Evolutionary conservation across 2,329 filamentous ascomycete genomes (phyloP).

Genomic region (Hypoxylon sp.): DNA sequence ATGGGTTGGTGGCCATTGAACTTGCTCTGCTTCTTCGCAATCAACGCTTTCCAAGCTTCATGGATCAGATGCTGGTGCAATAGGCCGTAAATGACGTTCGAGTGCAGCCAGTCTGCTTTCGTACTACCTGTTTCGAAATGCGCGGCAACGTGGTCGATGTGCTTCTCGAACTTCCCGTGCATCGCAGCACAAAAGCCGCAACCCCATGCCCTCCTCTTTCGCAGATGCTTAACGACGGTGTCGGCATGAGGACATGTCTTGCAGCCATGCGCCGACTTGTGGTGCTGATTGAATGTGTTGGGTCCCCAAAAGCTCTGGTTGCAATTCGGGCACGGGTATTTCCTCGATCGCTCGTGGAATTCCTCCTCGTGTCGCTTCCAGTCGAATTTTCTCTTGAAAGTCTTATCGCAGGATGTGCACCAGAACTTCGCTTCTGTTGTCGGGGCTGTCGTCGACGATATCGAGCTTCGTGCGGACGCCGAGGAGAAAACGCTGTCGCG

Average conservation of each 20-base stretch:
- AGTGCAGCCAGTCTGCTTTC: constrained; percentile 76
- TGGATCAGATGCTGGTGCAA: constrained; percentile 75
- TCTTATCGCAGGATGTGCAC: constrained; percentile 69
- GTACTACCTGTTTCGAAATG: constrained; percentile 75
- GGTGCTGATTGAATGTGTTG: constrained; percentile 77
- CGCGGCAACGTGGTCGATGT: constrained; percentile 76
- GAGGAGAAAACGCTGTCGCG: constrained; percentile 53
- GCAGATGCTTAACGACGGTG: constrained; percentile 72
- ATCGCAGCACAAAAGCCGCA: constrained; percentile 77
- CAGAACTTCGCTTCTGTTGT: constrained; percentile 51
- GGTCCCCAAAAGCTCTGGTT: constrained; percentile 77
- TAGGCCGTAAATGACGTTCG: constrained; percentile 75
- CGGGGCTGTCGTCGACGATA: constrained; percentile 47
- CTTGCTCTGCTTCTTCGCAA: constrained; percentile 60
- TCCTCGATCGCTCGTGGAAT: constrained; percentile 76
- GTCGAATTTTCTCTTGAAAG: constrained; percentile 76
- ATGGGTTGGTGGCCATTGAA: constrained; percentile 67
- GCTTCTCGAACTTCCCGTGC: constrained; percentile 73
- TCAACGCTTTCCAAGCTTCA: constrained; percentile 71
- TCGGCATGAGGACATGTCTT: constrained; percentile 75
- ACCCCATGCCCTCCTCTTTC: constrained; percentile 75
- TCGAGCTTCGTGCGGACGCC: constrained; percentile 49
- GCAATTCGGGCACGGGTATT: constrained; percentile 76
- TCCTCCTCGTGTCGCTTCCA: constrained; percentile 79
- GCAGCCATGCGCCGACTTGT: constrained; percentile 74